Evolutionary conservation across 2,329 filamentous ascomycete species (phyloP).

Genomic region (Alternaria arborescens): DNA sequence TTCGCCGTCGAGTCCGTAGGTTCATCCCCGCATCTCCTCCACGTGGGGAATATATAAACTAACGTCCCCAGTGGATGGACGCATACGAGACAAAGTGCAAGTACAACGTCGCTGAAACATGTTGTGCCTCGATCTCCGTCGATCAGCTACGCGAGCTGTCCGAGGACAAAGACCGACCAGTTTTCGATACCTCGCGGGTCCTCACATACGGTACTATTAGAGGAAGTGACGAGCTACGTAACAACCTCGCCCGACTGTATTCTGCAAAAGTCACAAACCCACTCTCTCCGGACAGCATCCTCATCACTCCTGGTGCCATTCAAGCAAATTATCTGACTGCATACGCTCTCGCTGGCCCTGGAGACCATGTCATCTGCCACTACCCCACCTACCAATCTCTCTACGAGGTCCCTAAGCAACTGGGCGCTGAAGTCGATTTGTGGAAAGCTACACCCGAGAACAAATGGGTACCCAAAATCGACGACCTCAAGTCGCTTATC

Average conservation of each 20-base stretch:
- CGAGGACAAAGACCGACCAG: constrained; percentile 61
- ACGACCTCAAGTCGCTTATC: constrained; percentile 71
- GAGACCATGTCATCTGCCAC: constrained; percentile 86
- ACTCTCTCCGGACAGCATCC: constrained; percentile 68
- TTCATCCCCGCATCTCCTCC: constrained; percentile 34
- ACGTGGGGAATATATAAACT: constrained; percentile 12
- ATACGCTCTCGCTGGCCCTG: constrained; percentile 74
- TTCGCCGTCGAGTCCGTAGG: constrained; percentile 76
- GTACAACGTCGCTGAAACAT: constrained; percentile 81
- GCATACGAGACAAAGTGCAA: constrained; percentile 61
- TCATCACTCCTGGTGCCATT: constrained; percentile 83
- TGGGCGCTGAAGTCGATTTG: constrained; percentile 79
- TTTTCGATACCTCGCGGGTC: constrained; percentile 62
- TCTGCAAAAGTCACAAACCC: constrained; percentile 61
- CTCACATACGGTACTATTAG: constrained; percentile 79
- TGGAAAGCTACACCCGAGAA: constrained; percentile 75
- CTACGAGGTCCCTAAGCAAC: constrained; percentile 75
- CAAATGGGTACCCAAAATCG: constrained; percentile 72
- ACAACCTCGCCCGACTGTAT: constrained; percentile 72
- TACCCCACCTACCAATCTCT: constrained; percentile 86
- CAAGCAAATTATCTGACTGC: constrained; percentile 83
- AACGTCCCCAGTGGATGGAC: constrained; percentile 63
- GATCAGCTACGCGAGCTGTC: constrained; percentile 70
- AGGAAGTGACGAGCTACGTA: constrained; percentile 70
- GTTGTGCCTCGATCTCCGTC: constrained; percentile 76